Evolutionary conservation across 495 filamentous ascomycete genomes (phyloP).

Genomic region (Pyrenopolyporus hunteri): DNA sequence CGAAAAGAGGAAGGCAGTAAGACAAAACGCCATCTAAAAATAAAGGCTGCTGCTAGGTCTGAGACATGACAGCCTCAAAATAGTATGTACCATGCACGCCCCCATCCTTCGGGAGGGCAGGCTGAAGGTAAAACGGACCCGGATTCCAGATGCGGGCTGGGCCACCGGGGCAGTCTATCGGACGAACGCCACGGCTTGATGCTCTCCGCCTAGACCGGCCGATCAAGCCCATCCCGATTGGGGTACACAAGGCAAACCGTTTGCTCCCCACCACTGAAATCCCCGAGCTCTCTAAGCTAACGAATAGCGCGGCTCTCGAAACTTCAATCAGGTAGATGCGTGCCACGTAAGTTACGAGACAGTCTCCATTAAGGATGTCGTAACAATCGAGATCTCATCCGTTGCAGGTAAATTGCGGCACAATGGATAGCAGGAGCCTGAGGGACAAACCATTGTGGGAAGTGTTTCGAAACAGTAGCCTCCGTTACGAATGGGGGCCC

Average conservation of each 20-base stretch:
- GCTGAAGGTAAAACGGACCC: slow-evolving; percentile 11
- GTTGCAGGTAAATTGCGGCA: slow-evolving; percentile 14
- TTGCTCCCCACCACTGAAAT: no score
- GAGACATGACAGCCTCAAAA: slow-evolving; percentile 15
- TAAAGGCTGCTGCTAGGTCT: neutral
- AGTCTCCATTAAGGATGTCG: slow-evolving; percentile 2
- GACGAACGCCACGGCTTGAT: slow-evolving; percentile 9
- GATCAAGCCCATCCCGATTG: slow-evolving; percentile 6
- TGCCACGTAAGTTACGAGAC: neutral
- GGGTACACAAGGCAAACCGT: neutral
- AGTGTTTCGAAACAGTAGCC: slow-evolving; percentile 25
- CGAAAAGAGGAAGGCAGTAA: neutral
- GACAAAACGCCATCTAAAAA: slow-evolving; percentile 21
- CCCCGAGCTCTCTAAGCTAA: slow-evolving; percentile 9
- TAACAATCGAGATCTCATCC: slow-evolving; percentile 4
- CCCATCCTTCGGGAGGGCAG: neutral
- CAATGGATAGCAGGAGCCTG: slow-evolving; percentile 4
- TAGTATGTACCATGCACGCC: neutral
- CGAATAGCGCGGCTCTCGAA: slow-evolving; percentile 1
- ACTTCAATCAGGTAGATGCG: neutral
- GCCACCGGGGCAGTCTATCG: neutral
- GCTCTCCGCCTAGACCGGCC: slow-evolving; percentile 4
- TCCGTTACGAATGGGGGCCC: slow-evolving; percentile 20
- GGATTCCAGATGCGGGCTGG: slow-evolving; percentile 24
- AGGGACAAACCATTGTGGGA: slow-evolving; percentile 3